These are phyloP conservation scores for Yamadazyma laniorum DNA, from an alignment of 805 yeast species.

Conservation along the genomic window DNA sequence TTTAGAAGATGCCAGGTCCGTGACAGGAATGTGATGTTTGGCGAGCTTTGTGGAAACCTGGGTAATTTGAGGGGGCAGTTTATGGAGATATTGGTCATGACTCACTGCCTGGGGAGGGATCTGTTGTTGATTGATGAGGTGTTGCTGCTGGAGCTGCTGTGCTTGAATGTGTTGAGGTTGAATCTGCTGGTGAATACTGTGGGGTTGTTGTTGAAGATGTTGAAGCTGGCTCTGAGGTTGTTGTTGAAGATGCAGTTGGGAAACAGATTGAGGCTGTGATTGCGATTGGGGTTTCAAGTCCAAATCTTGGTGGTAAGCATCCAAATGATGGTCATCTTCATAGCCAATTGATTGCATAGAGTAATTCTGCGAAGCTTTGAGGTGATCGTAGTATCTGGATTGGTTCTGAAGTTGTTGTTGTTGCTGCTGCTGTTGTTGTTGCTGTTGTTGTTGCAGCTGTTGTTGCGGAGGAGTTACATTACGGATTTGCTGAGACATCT, in stretches of 20 bases:
- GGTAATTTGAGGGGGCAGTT: conserved; percentile 12
- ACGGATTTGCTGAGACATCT: conserved; percentile 6
- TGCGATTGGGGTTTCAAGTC: conserved; percentile 3
- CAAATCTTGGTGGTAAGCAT: conserved; percentile 7
- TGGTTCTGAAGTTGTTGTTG: conserved; percentile 8
- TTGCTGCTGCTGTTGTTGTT: conserved; percentile 3
- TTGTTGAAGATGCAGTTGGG: conserved; percentile 1
- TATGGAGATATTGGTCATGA: conserved; percentile 4
- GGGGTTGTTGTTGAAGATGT: conserved; percentile 12
- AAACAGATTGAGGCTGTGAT: conserved; percentile 3
- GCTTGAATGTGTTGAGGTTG: conserved; percentile 12
- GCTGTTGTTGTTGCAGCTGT: conserved; percentile 10
- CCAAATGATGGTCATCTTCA: conserved; percentile 8
- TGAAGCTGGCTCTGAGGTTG: conserved; percentile 14
- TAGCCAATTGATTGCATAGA: conserved; percentile 1
- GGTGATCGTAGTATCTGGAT: conserved; percentile 1
- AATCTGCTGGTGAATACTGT: conserved; percentile 6
- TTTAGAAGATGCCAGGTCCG: neutral
- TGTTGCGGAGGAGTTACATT: neutral
- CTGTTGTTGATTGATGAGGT: neutral
- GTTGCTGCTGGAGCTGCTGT: conserved; percentile 10
- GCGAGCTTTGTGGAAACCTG: conserved; percentile 6
- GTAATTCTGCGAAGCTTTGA: neutral
- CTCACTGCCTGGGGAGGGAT: conserved; percentile 1
- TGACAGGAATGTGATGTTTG: neutral